phyloP scores from a whole-genome alignment of 2,329 filamentous ascomycete genomes.

The Claviceps sp. region DNA sequence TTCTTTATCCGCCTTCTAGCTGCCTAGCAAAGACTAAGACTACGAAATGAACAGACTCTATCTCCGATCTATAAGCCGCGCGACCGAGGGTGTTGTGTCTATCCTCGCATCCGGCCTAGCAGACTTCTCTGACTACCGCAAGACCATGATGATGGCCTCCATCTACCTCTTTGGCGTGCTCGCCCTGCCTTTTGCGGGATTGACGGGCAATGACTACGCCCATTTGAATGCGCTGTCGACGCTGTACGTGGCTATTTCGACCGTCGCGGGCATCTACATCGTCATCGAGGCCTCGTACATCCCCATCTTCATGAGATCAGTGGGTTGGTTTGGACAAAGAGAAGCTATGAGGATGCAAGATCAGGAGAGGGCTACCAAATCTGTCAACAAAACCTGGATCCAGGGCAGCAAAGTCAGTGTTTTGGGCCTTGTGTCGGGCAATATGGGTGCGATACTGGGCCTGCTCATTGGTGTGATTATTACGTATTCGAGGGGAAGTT shows the following conservation, averaged over 20 bases:
- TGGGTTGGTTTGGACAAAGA: conserved; percentile 4
- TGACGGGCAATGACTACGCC: conserved; percentile 8
- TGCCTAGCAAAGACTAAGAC: background rate
- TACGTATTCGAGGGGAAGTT: conserved; percentile 8
- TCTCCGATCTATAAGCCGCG: conserved; percentile 9
- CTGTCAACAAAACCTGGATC: conserved; percentile 5
- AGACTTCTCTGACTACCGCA: conserved; percentile 11
- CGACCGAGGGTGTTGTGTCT: conserved; percentile 9
- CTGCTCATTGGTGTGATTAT: conserved; percentile 11
- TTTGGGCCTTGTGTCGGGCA: conserved; percentile 8
- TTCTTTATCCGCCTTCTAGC: background rate
- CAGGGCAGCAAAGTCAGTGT: conserved; percentile 10
- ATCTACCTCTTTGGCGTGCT: conserved; percentile 10
- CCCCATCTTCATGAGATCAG: conserved; percentile 11
- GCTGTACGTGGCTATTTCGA: conserved; percentile 7
- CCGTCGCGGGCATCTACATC: conserved; percentile 9
- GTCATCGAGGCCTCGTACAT: conserved; percentile 11
- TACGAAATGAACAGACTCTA: conserved; percentile 6
- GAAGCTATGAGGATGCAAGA: conserved; percentile 2
- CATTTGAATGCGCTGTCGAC: conserved; percentile 8
- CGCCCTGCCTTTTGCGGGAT: conserved; percentile 9
- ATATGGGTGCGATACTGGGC: conserved; percentile 9
- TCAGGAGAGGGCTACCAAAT: background rate
- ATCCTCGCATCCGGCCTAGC: conserved; percentile 8
- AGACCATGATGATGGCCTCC: conserved; percentile 11